Evolutionary conservation across 108 stramenopile genomes (phyloP).

Genomic region (Aurantiochytrium sp.): DNA sequence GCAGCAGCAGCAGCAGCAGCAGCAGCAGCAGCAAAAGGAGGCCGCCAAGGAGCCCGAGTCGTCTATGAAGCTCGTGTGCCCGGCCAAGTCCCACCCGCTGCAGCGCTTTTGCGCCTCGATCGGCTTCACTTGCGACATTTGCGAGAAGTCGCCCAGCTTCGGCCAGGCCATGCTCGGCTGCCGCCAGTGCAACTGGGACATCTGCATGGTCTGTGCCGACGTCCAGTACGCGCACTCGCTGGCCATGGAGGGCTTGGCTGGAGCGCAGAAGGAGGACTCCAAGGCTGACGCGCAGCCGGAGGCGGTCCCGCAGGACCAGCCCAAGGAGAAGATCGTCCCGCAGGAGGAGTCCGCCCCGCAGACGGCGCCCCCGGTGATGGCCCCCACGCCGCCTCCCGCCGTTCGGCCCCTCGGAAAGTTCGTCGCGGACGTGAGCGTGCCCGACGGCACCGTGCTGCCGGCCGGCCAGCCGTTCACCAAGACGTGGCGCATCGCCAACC

Average conservation of each 20-base stretch:
- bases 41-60: background rate
- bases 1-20: background rate
- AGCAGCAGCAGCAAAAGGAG: background rate
- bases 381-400: background rate
- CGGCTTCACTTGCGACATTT: conserved; percentile 1
- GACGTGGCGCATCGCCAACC: conserved; percentile 12
- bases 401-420: background rate
- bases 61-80: background rate
- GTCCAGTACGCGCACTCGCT: background rate
- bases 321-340: too few species aligned
- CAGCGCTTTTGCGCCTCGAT: background rate
- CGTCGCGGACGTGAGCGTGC: background rate
- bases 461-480: background rate
- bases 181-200: conserved; percentile 24
- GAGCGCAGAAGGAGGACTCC: background rate
- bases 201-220: background rate
- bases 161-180: background rate
- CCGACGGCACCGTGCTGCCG: background rate
- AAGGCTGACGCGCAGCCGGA: too few species aligned
- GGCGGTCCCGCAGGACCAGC: too few species aligned
- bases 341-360: too few species aligned
- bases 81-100: background rate
- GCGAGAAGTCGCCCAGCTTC: background rate
- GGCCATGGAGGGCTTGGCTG: background rate
- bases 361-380: too few species aligned